Conservation (phyloP, 345 rosid species). For the Bruguiera parviflora region DNA sequence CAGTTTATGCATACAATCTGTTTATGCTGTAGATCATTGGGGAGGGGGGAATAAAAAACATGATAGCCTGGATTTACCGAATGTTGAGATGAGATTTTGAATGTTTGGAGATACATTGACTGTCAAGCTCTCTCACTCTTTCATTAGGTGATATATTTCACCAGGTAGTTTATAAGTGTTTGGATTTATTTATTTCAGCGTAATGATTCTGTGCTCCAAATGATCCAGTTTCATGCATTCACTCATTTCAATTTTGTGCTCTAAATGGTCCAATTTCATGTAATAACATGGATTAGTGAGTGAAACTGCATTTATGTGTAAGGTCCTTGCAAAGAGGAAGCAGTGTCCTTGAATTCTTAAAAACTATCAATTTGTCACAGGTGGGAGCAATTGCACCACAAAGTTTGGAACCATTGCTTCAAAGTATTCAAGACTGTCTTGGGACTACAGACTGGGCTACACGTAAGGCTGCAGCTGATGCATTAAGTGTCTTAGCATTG, state of each 20-base stretch:
- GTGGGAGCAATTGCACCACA: constrained; percentile 89
- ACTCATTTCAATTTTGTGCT: background rate
- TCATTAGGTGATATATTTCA: background rate
- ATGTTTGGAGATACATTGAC: no score
- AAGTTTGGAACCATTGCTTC: constrained; percentile 71
- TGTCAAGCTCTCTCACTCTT: no score
- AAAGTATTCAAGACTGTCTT: constrained; percentile 81
- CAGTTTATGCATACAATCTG: no score
- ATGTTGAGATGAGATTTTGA: no score
- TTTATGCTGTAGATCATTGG: no score
- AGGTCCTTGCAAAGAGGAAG: background rate
- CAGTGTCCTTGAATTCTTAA: constrained; percentile 4
- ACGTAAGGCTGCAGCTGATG: constrained; percentile 95
- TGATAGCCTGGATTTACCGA: no score
- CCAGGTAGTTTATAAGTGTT: background rate
- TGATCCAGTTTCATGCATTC: background rate
- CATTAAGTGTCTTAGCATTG: constrained; percentile 65
- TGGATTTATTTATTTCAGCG: background rate
- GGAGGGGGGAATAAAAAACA: no score
- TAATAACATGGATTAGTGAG: background rate
- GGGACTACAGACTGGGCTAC: constrained; percentile 96
- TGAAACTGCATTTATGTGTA: background rate
- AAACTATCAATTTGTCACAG: constrained; percentile 37
- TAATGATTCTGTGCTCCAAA: no score
- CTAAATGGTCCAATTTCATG: background rate